Evolutionary conservation across 306 rosid genomes (phyloP).

Genomic region (Hippophae tibetana): DNA sequence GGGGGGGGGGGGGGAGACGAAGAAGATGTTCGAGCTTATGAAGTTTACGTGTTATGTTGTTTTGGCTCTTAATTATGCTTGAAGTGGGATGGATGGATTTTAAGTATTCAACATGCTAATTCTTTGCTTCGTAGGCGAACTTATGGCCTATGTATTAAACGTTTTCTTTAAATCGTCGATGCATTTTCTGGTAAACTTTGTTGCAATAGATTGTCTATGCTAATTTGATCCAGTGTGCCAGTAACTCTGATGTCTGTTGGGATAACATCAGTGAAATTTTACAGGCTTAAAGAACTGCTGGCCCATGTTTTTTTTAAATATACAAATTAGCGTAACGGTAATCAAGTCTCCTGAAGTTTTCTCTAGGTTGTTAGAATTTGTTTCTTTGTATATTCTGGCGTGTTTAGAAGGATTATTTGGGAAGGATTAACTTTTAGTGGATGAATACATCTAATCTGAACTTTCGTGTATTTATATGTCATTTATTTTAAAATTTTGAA

Average conservation of each 20-base stretch:
- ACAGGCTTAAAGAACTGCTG: too few relatives aligned
- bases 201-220: too few relatives aligned
- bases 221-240: too few relatives aligned
- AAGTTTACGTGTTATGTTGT: background rate
- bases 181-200: background rate
- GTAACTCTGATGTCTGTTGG: too few relatives aligned
- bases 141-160: background rate
- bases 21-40: background rate
- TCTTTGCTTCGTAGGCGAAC: background rate
- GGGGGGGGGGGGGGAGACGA: background rate
- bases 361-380: background rate
- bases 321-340: too few relatives aligned
- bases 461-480: too few relatives aligned
- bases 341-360: background rate
- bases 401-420: slow-evolving; percentile 1
- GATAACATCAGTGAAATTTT: too few relatives aligned
- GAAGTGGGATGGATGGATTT: background rate
- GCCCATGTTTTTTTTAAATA: too few relatives aligned
- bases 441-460: too few relatives aligned
- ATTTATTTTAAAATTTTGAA: too few relatives aligned
- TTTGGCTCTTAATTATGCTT: background rate
- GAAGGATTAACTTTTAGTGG: background rate
- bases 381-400: background rate
- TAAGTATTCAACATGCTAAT: too few relatives aligned
- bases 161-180: background rate